Conservation (phyloP, 108 stramenopile species). For the Skeletonema menzelii region DNA sequence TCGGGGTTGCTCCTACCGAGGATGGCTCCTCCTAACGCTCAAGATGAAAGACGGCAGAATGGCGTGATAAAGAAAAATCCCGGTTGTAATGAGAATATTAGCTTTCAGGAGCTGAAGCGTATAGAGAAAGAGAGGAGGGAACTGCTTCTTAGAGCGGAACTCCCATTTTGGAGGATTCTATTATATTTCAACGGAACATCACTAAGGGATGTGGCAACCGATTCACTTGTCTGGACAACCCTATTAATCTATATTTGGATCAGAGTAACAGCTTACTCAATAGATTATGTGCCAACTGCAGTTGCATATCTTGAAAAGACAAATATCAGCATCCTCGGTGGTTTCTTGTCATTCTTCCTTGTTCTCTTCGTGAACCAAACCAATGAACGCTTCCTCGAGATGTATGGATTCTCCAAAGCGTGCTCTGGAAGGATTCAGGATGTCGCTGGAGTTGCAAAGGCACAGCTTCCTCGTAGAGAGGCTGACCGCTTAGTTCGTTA, state of each 20-base stretch:
- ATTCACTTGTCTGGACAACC: slow-evolving; percentile 45
- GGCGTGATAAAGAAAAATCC: neutral
- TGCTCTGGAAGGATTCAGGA: slow-evolving; percentile 54
- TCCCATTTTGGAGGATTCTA: slow-evolving; percentile 21
- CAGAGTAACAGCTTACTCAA: slow-evolving; percentile 15
- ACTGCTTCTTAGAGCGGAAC: slow-evolving; percentile 2
- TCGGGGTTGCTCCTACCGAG: neutral
- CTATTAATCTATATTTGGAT: slow-evolving; percentile 24
- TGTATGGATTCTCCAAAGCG: slow-evolving; percentile 46
- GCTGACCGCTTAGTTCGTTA: slow-evolving; percentile 44
- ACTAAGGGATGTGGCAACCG: slow-evolving; percentile 1
- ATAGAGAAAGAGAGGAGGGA: neutral
- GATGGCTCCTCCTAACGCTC: neutral
- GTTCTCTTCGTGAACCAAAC: slow-evolving; percentile 57
- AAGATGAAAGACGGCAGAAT: neutral
- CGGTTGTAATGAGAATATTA: neutral
- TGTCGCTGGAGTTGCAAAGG: slow-evolving; percentile 36
- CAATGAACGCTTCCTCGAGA: slow-evolving; percentile 45
- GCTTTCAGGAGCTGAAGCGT: neutral
- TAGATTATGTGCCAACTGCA: slow-evolving; percentile 27
- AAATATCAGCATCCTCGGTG: slow-evolving; percentile 41
- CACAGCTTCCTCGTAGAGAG: slow-evolving; percentile 31
- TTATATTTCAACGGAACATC: slow-evolving; percentile 15
- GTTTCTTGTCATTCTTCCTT: slow-evolving; percentile 57
- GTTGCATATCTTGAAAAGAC: slow-evolving; percentile 7